phyloP scores from a whole-genome alignment of 148 eudicot genomes.

The Heliosperma pusillum region DNA sequence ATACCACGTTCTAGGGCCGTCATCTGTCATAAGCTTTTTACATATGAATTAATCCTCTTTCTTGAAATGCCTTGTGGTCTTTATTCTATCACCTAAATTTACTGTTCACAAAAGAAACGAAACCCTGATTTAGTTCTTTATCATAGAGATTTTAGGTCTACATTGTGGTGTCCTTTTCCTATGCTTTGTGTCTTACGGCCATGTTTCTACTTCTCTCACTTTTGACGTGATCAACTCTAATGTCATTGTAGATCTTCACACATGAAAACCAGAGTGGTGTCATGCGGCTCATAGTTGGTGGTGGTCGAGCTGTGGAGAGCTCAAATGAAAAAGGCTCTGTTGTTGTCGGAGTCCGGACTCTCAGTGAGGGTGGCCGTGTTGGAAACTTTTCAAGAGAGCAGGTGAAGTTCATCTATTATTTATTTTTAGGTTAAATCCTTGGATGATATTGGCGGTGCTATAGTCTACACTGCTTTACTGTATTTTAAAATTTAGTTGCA shows the following conservation, averaged over 20 bases:
- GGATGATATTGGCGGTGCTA: neutral
- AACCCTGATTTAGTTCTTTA: neutral
- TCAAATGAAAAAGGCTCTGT: constrained; percentile 72
- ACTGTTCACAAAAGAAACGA: neutral
- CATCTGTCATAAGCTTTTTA: no score
- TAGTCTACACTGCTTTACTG: neutral
- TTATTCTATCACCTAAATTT: no score
- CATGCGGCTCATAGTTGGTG: constrained; percentile 97
- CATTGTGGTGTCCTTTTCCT: neutral
- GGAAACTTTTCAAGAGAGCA: constrained; percentile 95
- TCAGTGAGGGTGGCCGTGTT: constrained; percentile 99
- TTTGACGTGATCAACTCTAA: constrained; percentile 6
- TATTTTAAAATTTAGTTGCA: neutral
- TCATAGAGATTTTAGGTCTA: neutral
- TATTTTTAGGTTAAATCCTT: neutral
- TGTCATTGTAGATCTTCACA: constrained; percentile 54
- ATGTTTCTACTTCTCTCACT: neutral
- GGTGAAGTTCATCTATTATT: constrained; percentile 36
- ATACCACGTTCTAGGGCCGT: neutral
- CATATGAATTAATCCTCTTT: no score
- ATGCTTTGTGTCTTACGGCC: neutral
- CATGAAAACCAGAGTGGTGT: constrained; percentile 88
- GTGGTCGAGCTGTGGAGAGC: constrained; percentile 91
- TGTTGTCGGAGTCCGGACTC: constrained; percentile 93
- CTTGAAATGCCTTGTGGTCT: no score